Conservation (phyloP, 768 basidiomycete genomes). For the Russula sp. region DNA sequence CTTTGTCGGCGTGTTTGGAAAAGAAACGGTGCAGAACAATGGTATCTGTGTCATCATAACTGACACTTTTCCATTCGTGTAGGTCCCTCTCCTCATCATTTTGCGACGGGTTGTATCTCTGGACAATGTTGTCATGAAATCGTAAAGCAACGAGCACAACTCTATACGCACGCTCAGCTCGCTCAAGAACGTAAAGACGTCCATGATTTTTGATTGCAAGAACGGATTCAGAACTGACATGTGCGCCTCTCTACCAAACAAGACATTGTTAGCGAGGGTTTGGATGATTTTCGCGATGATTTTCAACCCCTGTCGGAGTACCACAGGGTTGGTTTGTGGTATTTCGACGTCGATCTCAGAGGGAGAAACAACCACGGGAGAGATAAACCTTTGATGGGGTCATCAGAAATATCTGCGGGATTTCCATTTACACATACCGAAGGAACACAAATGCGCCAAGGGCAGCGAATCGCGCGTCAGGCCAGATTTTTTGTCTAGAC, state of each 20-base stretch:
- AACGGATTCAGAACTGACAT: conserved; percentile 79
- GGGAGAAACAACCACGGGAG: conserved; percentile 83
- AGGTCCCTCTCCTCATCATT: conserved; percentile 47
- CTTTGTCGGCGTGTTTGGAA: conserved; percentile 77
- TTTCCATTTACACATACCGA: conserved; percentile 38
- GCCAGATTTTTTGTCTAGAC: conserved; percentile 59
- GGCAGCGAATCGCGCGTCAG: conserved; percentile 72
- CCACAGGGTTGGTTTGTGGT: conserved; percentile 48
- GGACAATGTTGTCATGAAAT: not conserved
- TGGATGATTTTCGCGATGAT: conserved; percentile 89
- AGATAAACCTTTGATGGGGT: conserved; percentile 64
- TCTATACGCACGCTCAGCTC: conserved; percentile 54
- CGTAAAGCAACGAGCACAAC: not conserved
- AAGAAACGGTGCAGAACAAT: conserved; percentile 81
- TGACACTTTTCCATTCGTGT: conserved; percentile 69
- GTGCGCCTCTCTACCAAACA: conserved; percentile 85
- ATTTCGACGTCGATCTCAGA: conserved; percentile 79
- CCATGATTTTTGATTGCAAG: conserved; percentile 58
- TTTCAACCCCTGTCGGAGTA: conserved; percentile 72
- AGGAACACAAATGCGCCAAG: conserved; percentile 90
- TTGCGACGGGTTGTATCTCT: conserved; percentile 38
- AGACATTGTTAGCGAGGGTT: conserved; percentile 89
- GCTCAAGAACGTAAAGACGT: conserved; percentile 69
- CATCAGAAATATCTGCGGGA: not conserved
- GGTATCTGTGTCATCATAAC: conserved; percentile 76